Evolutionary conservation across 441 rosid genomes (phyloP).

Genomic region (Adansonia grandidieri): DNA sequence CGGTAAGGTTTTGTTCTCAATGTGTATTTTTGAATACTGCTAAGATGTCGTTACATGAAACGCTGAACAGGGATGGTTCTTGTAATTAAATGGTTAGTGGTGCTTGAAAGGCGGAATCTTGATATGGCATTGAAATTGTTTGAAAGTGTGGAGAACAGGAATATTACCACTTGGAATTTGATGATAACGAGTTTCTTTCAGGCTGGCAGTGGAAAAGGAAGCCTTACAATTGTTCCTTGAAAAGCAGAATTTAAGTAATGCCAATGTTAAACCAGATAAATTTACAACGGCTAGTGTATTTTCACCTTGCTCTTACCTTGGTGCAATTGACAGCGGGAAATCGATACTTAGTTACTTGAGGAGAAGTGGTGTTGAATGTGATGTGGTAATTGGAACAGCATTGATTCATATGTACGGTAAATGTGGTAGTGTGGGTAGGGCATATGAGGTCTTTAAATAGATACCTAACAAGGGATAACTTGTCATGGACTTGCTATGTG

Average conservation of each 20-base stretch:
- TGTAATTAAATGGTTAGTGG: conserved; percentile 59
- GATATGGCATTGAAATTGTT: conserved; percentile 47
- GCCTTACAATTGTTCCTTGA: conserved; percentile 54
- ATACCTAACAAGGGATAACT: conserved; percentile 52
- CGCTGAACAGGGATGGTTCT: conserved; percentile 53
- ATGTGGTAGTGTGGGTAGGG: conserved; percentile 54
- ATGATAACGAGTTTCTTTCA: conserved; percentile 59
- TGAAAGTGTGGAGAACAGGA: conserved; percentile 42
- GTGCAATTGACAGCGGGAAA: conserved; percentile 57
- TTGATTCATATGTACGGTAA: conserved; percentile 68
- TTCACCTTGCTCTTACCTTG: conserved; percentile 64
- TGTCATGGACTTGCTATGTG: conserved; percentile 65
- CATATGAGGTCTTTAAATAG: conserved; percentile 48
- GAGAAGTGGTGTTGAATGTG: conserved; percentile 52
- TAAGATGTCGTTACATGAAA: conserved; percentile 59
- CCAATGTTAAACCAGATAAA: conserved; percentile 50
- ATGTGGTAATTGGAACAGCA: conserved; percentile 58
- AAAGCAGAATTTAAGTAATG: conserved; percentile 42
- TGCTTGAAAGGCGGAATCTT: conserved; percentile 49
- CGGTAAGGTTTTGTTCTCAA: conserved; percentile 40
- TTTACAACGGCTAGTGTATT: conserved; percentile 57
- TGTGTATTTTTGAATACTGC: conserved; percentile 39
- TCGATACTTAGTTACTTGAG: conserved; percentile 53
- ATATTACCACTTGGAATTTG: conserved; percentile 58
- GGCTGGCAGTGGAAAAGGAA: conserved; percentile 53